Conservation (phyloP, 768 basidiomycete species). For the Suillus variegatus region DNA sequence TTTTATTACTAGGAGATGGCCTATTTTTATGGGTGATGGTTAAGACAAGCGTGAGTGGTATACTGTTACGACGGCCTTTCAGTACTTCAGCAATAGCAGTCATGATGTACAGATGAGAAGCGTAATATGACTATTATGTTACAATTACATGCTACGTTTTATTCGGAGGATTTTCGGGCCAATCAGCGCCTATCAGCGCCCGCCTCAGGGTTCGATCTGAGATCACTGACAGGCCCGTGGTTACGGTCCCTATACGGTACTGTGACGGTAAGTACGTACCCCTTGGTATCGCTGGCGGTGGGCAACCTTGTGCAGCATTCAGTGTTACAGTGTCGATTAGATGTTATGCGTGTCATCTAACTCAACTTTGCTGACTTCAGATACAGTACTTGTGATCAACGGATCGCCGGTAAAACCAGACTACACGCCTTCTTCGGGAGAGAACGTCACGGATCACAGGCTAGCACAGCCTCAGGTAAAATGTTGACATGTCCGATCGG, state of each 20-base stretch:
- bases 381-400: not conserved
- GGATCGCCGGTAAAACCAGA: not conserved
- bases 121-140: not conserved
- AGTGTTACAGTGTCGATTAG: not conserved
- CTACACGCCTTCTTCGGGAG: not conserved
- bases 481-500: not conserved
- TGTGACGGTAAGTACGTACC: not conserved
- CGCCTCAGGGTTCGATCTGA: not conserved
- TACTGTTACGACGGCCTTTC: too few species aligned
- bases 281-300: not conserved
- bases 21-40: slow-evolving; percentile 6
- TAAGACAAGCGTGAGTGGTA: slow-evolving; percentile 2
- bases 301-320: not conserved
- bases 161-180: not conserved
- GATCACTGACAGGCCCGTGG: not conserved
- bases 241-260: not conserved
- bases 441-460: slow-evolving; percentile 1
- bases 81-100: not conserved
- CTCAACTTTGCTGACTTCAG: not conserved
- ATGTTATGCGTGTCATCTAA: not conserved
- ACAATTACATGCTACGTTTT: not conserved
- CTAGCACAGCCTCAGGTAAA: not conserved
- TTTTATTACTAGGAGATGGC: slow-evolving; percentile 28
- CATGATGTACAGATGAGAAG: not conserved
- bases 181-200: not conserved